A percentile compares a stretch with the other conserved stretches of the same genome.
Evolutionary conservation across 257 asterid genomes (phyloP).

Genomic region (Nicotiana knightiana): DNA sequence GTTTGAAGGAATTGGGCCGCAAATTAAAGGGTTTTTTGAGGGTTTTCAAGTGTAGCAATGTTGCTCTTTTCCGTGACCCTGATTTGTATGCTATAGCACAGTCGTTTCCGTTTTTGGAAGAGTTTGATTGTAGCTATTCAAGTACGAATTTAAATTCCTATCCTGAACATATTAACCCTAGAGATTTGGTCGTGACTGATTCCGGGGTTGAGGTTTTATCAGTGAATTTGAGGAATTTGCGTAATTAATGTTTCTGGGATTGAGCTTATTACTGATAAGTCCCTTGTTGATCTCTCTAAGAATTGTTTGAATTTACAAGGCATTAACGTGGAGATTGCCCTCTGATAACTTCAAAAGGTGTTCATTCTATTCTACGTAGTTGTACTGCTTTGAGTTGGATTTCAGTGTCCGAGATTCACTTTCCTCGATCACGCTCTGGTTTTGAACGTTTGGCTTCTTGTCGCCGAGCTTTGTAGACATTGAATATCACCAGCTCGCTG

Average conservation of each 20-base stretch:
- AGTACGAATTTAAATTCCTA: background rate
- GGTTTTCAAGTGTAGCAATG: conserved; percentile 7
- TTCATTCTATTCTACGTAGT: background rate
- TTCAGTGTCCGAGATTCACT: background rate
- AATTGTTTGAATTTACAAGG: conserved; percentile 8
- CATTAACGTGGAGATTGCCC: background rate
- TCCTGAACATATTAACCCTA: background rate
- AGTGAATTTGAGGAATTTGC: too few species aligned
- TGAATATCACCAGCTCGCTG: background rate
- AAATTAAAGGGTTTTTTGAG: background rate
- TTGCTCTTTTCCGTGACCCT: background rate
- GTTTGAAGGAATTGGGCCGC: background rate
- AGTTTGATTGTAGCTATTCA: conserved; percentile 9
- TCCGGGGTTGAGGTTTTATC: conserved; percentile 5
- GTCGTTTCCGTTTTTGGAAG: conserved; percentile 6
- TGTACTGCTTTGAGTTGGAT: background rate
- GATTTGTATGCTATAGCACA: background rate
- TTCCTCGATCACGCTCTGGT: background rate
- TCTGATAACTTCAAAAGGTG: background rate
- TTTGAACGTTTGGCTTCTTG: background rate
- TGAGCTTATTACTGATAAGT: conserved; percentile 11
- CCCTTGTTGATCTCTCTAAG: background rate
- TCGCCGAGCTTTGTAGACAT: background rate
- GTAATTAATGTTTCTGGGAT: background rate
- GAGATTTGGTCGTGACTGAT: background rate